Evolutionary conservation across 2,329 filamentous ascomycete species (phyloP), one percentile per base, ranked within the genome.

Genomic region (Magnaporthiopsis poae): DNA sequence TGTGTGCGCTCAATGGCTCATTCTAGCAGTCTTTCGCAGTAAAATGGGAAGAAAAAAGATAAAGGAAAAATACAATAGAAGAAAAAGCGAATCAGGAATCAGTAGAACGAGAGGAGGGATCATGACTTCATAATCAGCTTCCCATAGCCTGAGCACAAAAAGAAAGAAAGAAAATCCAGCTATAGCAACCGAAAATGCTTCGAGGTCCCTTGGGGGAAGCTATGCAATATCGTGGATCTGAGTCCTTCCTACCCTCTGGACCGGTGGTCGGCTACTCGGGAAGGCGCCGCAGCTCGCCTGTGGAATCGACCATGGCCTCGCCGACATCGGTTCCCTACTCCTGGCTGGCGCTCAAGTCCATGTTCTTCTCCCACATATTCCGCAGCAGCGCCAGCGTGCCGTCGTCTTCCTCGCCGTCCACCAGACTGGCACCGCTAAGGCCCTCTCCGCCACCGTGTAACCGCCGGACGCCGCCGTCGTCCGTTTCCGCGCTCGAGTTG

Each of bases 331-430:
- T 67, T 68, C 69, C 70, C 74, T 77, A 81, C 59, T 81, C 79
- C 75, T 81, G 79, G 71, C 85, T 87, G 35, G 82, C 81, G 71
- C 83, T 83, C 67, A 87, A 75, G 71, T 87, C 84, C 74, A 81
- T 77, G 63, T 80, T 83, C 78, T 84, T 87, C 62, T 88, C 85
- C 86, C 86, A 88, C 63, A 88, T 74, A 69, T 83, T 84, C 66
- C 85, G 78, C 65, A 88, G 75, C 61, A 87, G 71, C 5, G 81
- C 77, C 1, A 80, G 76, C 0, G 84, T 81, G 12, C 79, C 80
- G 64, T 84, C 81, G 63, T 84, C 81, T 29, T 81, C 78, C 27
- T 33, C 12, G 3, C 75, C 77, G n/a, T 81, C 81, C 0, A 80
- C 79, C 2, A 82, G 74, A 66, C 81, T 84, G 12, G 80, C 77